A percentile compares a stretch with the other conserved stretches of the same genome.
Evolutionary conservation across 1,284 basidiomycete species (phyloP).

Genomic region (Cutaneotrichosporon mucoides): DNA sequence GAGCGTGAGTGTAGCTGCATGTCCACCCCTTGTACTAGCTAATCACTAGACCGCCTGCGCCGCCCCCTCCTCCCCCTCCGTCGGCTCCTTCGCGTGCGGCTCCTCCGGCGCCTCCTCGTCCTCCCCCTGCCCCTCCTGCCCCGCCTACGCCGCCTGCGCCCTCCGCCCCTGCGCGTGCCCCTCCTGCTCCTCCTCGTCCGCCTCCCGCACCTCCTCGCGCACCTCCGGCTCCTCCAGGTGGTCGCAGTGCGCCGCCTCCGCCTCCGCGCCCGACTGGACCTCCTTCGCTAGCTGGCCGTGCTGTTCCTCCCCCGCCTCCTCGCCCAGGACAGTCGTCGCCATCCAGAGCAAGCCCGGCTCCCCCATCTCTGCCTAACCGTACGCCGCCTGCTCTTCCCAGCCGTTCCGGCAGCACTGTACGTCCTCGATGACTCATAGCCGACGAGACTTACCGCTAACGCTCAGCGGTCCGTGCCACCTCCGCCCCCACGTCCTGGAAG

Average conservation of each 20-base stretch:
- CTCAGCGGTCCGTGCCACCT: slow-evolving; percentile 29
- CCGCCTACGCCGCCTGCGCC: slow-evolving; percentile 43
- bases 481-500: slow-evolving; percentile 48
- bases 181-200: slow-evolving; percentile 17
- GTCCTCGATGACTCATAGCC: neutral
- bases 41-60: slow-evolving; percentile 61
- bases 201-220: slow-evolving; percentile 60
- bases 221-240: slow-evolving; percentile 19
- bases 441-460: neutral
- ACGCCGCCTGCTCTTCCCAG: slow-evolving; percentile 65
- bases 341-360: neutral
- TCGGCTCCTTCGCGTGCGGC: slow-evolving; percentile 18
- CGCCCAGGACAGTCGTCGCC: slow-evolving; percentile 17
- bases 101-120: slow-evolving; percentile 11
- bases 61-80: slow-evolving; percentile 46
- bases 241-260: slow-evolving; percentile 3
- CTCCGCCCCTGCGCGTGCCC: slow-evolving; percentile 9
- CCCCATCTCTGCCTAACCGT: slow-evolving; percentile 52
- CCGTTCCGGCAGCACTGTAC: slow-evolving; percentile 44
- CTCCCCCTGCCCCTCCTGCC: slow-evolving; percentile 11
- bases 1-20: slow-evolving; percentile 50
- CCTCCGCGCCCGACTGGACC: slow-evolving; percentile 30
- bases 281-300: slow-evolving; percentile 42
- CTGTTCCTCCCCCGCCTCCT: slow-evolving; percentile 36
- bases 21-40: neutral